These are phyloP conservation scores for Russula lepida DNA, from an alignment of 768 basidiomycete species.

Conservation along the genomic window DNA sequence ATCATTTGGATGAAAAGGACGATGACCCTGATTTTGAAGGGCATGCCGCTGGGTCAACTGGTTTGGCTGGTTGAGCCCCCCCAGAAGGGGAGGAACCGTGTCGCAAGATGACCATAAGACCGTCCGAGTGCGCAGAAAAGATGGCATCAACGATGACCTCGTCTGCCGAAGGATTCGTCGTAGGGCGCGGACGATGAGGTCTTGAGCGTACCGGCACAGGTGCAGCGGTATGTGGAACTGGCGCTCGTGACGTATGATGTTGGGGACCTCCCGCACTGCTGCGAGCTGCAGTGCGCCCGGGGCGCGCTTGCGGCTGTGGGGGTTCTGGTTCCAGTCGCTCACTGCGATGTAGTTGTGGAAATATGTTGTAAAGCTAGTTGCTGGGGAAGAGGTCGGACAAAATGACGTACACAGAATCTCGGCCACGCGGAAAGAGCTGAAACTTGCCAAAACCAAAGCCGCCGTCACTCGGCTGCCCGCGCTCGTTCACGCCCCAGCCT, in stretches of 20 bases:
- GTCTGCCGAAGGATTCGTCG: slow-evolving; percentile 21
- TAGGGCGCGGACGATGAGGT: neutral
- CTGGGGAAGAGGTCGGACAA: neutral
- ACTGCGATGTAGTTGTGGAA: neutral
- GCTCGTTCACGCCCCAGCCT: slow-evolving; percentile 78
- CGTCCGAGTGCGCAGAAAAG: slow-evolving; percentile 80
- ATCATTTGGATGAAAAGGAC: neutral
- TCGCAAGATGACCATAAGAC: slow-evolving; percentile 71
- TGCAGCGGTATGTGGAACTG: neutral
- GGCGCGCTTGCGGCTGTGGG: neutral
- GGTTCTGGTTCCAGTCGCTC: slow-evolving; percentile 16
- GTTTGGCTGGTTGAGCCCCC: neutral
- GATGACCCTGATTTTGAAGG: neutral
- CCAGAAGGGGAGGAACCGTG: slow-evolving; percentile 29
- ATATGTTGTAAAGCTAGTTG: neutral
- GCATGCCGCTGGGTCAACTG: neutral
- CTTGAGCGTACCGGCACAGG: neutral
- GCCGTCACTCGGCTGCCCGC: slow-evolving; percentile 74
- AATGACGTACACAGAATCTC: slow-evolving; percentile 49
- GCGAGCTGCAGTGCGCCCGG: slow-evolving; percentile 1
- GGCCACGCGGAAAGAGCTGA: slow-evolving; percentile 42
- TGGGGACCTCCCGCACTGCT: neutral
- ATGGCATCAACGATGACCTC: slow-evolving; percentile 67
- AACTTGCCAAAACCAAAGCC: slow-evolving; percentile 81
- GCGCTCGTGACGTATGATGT: neutral